phyloP scores from a whole-genome alignment of 129 eudicot species.

The Mikania micrantha region DNA sequence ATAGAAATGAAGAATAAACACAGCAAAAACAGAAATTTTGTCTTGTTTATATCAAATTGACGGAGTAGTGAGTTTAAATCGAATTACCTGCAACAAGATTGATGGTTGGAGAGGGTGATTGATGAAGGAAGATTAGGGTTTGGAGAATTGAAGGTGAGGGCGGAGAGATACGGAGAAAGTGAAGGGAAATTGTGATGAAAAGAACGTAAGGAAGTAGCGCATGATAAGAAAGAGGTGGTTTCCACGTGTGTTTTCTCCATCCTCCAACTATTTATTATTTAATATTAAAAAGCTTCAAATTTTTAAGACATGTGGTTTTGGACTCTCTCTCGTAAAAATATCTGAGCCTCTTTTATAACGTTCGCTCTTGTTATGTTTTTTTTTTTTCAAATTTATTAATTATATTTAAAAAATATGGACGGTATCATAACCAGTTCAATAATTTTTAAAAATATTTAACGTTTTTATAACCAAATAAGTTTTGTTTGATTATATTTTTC shows the following conservation, averaged over 20 bases:
- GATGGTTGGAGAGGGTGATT: not conserved
- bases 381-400: too few species aligned
- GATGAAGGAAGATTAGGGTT: constrained; percentile 15
- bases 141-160: constrained; percentile 12
- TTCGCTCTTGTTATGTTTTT: too few species aligned
- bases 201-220: constrained; percentile 2
- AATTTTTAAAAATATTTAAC: too few species aligned
- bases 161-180: constrained; percentile 14
- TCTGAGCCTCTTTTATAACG: too few species aligned
- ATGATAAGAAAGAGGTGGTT: constrained; percentile 21
- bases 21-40: not conserved
- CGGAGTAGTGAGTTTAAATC: not conserved
- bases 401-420: too few species aligned
- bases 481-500: too few species aligned
- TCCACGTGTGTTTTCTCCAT: constrained; percentile 33
- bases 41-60: not conserved
- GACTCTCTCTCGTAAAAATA: too few species aligned
- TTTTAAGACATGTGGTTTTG: too few species aligned
- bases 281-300: too few species aligned
- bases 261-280: too few species aligned
- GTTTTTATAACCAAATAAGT: too few species aligned
- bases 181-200: not conserved
- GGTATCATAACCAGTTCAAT: too few species aligned
- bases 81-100: constrained; percentile 3
- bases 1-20: not conserved